phyloP scores from a whole-genome alignment of 1,284 basidiomycete genomes.

The Termitomyces sp. region DNA sequence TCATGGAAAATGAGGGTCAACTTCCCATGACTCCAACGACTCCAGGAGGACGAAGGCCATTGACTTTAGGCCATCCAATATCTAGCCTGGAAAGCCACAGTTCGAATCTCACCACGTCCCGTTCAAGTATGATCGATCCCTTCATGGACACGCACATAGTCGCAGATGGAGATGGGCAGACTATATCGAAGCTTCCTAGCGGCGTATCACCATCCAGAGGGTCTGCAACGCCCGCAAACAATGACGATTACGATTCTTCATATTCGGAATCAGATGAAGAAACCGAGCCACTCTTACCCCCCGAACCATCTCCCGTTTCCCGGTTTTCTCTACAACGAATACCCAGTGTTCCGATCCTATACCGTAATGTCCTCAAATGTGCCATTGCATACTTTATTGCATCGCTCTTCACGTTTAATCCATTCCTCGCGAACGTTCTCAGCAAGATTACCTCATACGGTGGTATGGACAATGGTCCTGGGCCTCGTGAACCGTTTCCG shows the following conservation, averaged over 20 bases:
- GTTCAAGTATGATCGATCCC: slow-evolving; percentile 11
- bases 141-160: slow-evolving; percentile 11
- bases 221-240: background rate
- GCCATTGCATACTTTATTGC: slow-evolving; percentile 86
- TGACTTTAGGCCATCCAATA: slow-evolving; percentile 10
- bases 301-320: background rate
- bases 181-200: background rate
- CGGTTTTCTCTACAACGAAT: slow-evolving; percentile 21
- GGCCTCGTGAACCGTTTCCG: slow-evolving; percentile 48
- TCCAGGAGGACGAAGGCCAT: slow-evolving; percentile 12
- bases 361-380: slow-evolving; percentile 85
- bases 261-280: slow-evolving; percentile 19
- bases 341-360: slow-evolving; percentile 41
- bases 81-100: slow-evolving; percentile 1
- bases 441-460: slow-evolving; percentile 55
- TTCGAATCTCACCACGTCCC: background rate
- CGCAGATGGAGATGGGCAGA: slow-evolving; percentile 5
- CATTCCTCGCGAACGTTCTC: slow-evolving; percentile 60
- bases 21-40: slow-evolving; percentile 23
- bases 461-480: slow-evolving; percentile 22
- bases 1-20: slow-evolving; percentile 62
- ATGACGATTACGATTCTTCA: slow-evolving; percentile 12
- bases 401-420: slow-evolving; percentile 89
- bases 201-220: slow-evolving; percentile 1
- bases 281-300: slow-evolving; percentile 12